Evolutionary conservation across 495 filamentous ascomycete species (phyloP), one percentile per base, ranked within the genome.

Genomic region (Thermothielavioides terrestris): DNA sequence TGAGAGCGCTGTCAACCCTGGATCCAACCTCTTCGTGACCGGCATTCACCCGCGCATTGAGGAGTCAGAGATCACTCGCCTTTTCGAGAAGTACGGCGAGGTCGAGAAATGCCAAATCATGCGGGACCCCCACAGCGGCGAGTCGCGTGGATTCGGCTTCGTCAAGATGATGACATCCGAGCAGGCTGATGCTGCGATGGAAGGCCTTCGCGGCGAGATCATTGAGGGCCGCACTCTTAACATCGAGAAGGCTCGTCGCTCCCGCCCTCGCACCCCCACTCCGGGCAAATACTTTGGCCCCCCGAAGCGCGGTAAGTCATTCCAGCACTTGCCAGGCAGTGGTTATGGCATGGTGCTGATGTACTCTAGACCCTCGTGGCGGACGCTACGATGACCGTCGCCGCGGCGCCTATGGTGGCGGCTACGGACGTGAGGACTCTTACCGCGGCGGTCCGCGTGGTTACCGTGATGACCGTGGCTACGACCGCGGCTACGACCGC

Each of bases 61-160:
- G 38, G 92, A 98, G 69, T 75, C 81, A 11, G 92, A 95, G 55
- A 87, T 98, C 46, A 84, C 87, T 35, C 88, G 88, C 68, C 83
- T 99, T 35, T 99, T 97, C 60, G 89, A 94, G 72, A 99, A 97
- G 71, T 97, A 95, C 58, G 92, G 92, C 57, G 86, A 91, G 66
- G 92, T 99, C 28, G 91, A 96, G 71, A 96, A 94, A 72, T 96
- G 90, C 74, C 92, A 95, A 58, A 99, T 99, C 77, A 97, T 99
- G 94, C 77, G 89, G 60, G 94, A 97, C 66, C 92, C 92, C 48
- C 94, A 97, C 68, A 90, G 86, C 57, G 90, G 94, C 72, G 94
- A 97, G 70, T 95, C 89, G 55, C 94, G 92, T 75, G 92, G 92
- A 58, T 99, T 99, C 57, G 92, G 94, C 48, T 99, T 99, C 73